Percentiles rank a stretch among this genome's conserved stretches.
Conservation (phyloP, 169 alveolate genomes). For the Sarcocystis neurona region DNA sequence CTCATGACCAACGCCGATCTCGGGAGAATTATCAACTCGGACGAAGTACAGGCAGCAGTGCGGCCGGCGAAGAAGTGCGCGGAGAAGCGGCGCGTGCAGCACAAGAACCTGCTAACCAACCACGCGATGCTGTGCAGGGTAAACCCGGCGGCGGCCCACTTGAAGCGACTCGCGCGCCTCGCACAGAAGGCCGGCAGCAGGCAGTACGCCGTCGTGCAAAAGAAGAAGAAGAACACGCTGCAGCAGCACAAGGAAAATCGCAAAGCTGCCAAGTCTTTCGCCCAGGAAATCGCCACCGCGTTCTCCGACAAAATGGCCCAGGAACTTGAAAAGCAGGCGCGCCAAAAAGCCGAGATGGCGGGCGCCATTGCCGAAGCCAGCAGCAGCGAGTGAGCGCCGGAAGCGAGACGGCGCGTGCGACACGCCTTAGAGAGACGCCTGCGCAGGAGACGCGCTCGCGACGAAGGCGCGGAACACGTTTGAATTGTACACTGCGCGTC, state of each 20-base stretch:
- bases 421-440: neutral
- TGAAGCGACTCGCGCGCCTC: conserved; percentile 64
- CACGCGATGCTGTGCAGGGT: conserved; percentile 69
- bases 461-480: neutral
- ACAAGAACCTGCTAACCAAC: conserved; percentile 72
- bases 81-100: conserved; percentile 65
- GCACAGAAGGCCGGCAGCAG: conserved; percentile 35
- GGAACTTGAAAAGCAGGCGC: conserved; percentile 1
- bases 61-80: conserved; percentile 75
- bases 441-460: neutral
- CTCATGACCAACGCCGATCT: conserved; percentile 92
- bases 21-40: conserved; percentile 94
- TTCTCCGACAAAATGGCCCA: conserved; percentile 36
- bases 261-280: neutral
- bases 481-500: no score
- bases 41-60: conserved; percentile 93
- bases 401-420: neutral
- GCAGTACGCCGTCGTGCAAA: conserved; percentile 21
- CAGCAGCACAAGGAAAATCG: conserved; percentile 9
- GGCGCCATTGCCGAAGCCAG: conserved; percentile 27
- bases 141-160: conserved; percentile 70
- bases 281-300: conserved; percentile 25
- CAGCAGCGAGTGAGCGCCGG: neutral
- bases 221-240: conserved; percentile 32
- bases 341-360: conserved; percentile 10